phyloP scores from a whole-genome alignment of 371 early-diverging fungal genomes.

The Batkoa obscura region DNA sequence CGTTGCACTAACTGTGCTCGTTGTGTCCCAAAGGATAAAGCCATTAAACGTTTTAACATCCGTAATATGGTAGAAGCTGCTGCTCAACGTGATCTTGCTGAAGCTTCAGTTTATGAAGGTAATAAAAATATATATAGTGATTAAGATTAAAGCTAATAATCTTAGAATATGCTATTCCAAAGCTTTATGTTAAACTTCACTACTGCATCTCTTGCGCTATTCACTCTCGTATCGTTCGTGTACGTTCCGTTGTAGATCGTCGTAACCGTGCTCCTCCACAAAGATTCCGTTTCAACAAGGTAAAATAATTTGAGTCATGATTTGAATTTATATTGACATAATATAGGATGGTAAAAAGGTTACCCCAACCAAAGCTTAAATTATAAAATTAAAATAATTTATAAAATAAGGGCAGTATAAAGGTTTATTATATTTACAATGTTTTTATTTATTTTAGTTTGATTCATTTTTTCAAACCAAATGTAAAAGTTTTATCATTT shows the following conservation, averaged over 20 bases:
- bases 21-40: constrained; percentile 98
- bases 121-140: too few relatives aligned
- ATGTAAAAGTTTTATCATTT: too few relatives aligned
- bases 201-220: constrained; percentile 99
- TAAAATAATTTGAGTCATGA: constrained; percentile 7
- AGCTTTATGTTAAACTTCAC: constrained; percentile 93
- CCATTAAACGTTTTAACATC: constrained; percentile 96
- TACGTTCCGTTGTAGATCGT: constrained; percentile 77
- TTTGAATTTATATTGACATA: neutral
- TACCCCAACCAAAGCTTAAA: constrained; percentile 12
- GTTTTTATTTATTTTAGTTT: too few relatives aligned
- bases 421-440: too few relatives aligned
- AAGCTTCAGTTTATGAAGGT: constrained; percentile 89
- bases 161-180: constrained; percentile 88
- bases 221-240: constrained; percentile 93
- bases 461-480: too few relatives aligned
- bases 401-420: too few relatives aligned
- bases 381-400: neutral
- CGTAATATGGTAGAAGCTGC: constrained; percentile 97
- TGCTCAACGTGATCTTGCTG: constrained; percentile 89
- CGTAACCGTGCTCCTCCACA: constrained; percentile 87
- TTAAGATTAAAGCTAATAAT: neutral
- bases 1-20: constrained; percentile 98
- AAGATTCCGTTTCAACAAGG: constrained; percentile 63
- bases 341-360: constrained; percentile 34